These are phyloP conservation scores for Elaeis oleifera DNA, from an alignment of 202 grass and related monocot species.

Conservation along the genomic window DNA sequence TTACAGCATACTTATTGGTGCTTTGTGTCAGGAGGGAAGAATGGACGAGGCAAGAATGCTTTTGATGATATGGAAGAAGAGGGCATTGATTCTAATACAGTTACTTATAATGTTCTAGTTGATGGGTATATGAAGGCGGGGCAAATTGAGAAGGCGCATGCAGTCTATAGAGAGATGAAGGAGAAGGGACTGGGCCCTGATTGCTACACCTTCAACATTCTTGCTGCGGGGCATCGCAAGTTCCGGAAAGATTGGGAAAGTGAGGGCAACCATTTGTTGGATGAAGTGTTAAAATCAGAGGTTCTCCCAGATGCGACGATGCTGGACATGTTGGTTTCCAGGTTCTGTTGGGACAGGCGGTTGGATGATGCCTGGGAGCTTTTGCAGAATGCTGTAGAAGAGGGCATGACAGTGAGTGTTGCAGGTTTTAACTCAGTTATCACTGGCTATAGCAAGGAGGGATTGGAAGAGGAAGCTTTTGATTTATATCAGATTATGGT, in stretches of 20 bases:
- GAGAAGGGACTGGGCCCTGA: constrained; percentile 47
- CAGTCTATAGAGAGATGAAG: constrained; percentile 56
- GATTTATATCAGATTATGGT: constrained; percentile 54
- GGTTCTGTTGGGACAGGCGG: constrained; percentile 58
- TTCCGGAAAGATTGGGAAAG: constrained; percentile 30
- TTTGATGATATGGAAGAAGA: constrained; percentile 44
- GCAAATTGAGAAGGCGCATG: constrained; percentile 44
- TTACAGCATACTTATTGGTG: constrained; percentile 73
- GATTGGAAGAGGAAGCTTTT: constrained; percentile 56
- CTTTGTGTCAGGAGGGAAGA: constrained; percentile 44
- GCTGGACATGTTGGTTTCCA: constrained; percentile 55
- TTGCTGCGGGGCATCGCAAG: constrained; percentile 50
- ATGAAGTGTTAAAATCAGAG: constrained; percentile 39
- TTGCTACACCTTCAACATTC: constrained; percentile 81
- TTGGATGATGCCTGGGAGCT: constrained; percentile 54
- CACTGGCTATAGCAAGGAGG: constrained; percentile 62
- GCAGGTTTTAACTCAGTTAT: constrained; percentile 64
- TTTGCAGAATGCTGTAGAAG: constrained; percentile 33
- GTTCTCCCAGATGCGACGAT: constrained; percentile 14
- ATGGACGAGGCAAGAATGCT: constrained; percentile 57
- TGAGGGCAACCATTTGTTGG: constrained; percentile 23
- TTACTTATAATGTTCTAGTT: constrained; percentile 79
- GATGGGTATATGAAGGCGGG: constrained; percentile 74
- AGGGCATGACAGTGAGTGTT: constrained; percentile 42
- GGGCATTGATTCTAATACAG: constrained; percentile 47